Evolutionary conservation across 108 stramenopile species (phyloP).

Genomic region (Pseudonitzschia multistriata): DNA sequence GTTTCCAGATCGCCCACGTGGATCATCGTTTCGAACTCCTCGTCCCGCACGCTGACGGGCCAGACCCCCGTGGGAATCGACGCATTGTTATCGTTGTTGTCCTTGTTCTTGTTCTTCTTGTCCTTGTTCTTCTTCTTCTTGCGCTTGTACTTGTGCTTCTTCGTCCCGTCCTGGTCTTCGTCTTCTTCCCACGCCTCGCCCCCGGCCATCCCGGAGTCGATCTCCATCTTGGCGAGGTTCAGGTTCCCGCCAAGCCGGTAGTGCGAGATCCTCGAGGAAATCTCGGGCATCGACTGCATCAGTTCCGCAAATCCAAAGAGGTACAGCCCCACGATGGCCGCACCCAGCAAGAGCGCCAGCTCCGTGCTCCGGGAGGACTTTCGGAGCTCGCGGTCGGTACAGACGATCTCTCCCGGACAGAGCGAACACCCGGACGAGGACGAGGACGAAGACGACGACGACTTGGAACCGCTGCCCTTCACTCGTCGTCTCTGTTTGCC

Average conservation of each 20-base stretch:
- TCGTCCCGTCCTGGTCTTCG: background rate
- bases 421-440: conserved; percentile 2
- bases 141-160: background rate
- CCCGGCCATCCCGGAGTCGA: conserved; percentile 3
- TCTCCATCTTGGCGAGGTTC: conserved; percentile 25
- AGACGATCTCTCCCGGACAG: conserved; percentile 31
- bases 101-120: background rate
- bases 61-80: conserved; percentile 47
- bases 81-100: background rate
- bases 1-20: conserved; percentile 71
- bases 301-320: conserved; percentile 42
- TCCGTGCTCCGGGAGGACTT: conserved; percentile 28
- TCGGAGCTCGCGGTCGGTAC: conserved; percentile 13
- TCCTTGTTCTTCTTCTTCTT: background rate
- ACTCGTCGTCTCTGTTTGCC: conserved; percentile 1
- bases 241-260: conserved; percentile 21
- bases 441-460: background rate
- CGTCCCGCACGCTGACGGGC: conserved; percentile 62
- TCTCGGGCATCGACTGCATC: conserved; percentile 30
- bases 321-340: conserved; percentile 34
- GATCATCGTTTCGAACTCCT: conserved; percentile 59
- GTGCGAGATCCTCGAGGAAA: conserved; percentile 9
- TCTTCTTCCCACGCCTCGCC: background rate
- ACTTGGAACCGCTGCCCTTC: background rate
- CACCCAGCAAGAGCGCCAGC: conserved; percentile 32